Evolutionary conservation across 306 rosid genomes (phyloP), one percentile per base, ranked within the genome.

Genomic region (Vachellia pachyceras): DNA sequence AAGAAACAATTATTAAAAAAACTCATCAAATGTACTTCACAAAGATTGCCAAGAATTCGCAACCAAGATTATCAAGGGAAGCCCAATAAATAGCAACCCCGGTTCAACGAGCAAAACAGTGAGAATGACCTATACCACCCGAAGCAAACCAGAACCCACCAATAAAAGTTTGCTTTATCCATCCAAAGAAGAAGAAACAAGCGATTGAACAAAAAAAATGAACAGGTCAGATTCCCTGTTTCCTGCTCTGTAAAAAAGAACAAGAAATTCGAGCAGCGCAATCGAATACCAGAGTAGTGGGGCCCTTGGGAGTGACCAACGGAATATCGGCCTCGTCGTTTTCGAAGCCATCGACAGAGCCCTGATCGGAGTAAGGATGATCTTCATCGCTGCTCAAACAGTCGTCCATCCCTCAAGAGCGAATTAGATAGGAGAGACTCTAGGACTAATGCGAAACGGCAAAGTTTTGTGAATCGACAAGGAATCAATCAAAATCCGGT

Each of bases 341-440:
- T 57, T 89, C 95, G 36, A 87, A 79, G 39, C 85, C 94, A 18
- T 93, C 90, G 18, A 82, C 76, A 25, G 94, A 94, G 20, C 73
- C 97, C 41, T 85, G 93, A 91, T 93, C 97, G 89, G 98, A 92
- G 89, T 81, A 84, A 20, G 15, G 83, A 54, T 73, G 89, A 25
- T 90, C 98, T 3, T 89, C 98, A 41, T 93, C 96, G 85, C 91
- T 86, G 90, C 84, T 84, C 42, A 79, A 41, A 66, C 65, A 86
- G 79, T 87, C 93, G 17, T 90, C 92, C 98, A 94, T 94, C 23
- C 50, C 74, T 67, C 42, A 25, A 33, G 5, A 49, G 10, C 64
- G 60, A 60, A 41, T 72, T 74, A 61, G 29, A 66, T 33, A 41
- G 35, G 11, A 37, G 58, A 40, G 36, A 58, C 23, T 58, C 23